Evolutionary conservation across 2,329 filamentous ascomycete species (phyloP).

Genomic region (Conoideocrella luteorostrata): DNA sequence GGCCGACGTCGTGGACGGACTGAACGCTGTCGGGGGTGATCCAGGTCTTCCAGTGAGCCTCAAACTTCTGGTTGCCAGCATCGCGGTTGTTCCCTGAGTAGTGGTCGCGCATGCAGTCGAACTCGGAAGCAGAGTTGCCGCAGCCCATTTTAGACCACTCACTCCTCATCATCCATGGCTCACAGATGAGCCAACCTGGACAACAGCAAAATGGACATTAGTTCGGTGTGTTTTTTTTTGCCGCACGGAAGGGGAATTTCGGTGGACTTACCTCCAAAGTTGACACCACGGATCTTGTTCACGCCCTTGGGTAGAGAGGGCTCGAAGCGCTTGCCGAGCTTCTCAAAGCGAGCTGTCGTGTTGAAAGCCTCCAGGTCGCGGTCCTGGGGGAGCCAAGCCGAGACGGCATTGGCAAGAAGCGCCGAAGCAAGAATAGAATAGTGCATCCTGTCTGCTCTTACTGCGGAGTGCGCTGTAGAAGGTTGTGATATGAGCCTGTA

Average conservation of each 20-base stretch:
- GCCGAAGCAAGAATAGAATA: conserved; percentile 17
- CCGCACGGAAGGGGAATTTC: too few species aligned
- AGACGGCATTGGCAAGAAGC: conserved; percentile 15
- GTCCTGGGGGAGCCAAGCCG: conserved; percentile 25
- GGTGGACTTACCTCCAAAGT: conserved; percentile 44
- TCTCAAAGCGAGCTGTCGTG: conserved; percentile 22
- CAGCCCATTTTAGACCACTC: conserved; percentile 44
- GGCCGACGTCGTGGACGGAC: conserved; percentile 42
- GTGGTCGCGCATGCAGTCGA: conserved; percentile 40
- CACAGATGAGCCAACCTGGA: conserved; percentile 32
- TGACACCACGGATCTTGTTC: conserved; percentile 45
- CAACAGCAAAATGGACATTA: too few species aligned
- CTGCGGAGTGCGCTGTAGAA: too few species aligned
- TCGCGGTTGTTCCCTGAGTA: conserved; percentile 17
- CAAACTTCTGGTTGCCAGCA: conserved; percentile 39
- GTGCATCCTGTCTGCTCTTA: conserved; percentile 17
- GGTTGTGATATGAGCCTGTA: too few species aligned
- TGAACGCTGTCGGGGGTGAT: conserved; percentile 32
- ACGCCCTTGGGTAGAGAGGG: conserved; percentile 17
- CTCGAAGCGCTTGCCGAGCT: conserved; percentile 25
- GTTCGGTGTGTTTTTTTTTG: too few species aligned
- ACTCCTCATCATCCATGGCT: conserved; percentile 43
- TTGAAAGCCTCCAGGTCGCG: conserved; percentile 26
- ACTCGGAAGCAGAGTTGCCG: conserved; percentile 35
- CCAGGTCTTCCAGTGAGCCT: conserved; percentile 37